Percentiles rank a stretch among this genome's conserved stretches.
Conservation (phyloP, 2,329 filamentous ascomycete genomes). For the Rhinocladiella similis region DNA sequence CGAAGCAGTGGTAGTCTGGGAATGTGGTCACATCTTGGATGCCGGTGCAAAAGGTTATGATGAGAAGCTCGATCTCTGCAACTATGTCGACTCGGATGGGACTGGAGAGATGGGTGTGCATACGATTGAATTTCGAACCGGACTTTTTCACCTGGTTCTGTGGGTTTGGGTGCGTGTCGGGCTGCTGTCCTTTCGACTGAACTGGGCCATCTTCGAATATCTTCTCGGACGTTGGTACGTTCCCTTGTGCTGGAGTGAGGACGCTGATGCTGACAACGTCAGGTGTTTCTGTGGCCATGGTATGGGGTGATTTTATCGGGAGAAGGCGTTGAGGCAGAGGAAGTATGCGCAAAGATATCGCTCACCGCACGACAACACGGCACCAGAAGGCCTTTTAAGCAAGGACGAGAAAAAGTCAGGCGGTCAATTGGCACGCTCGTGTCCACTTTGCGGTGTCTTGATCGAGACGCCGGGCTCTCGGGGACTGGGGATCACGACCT, state of each 20-base stretch:
- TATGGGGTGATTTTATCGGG: neutral
- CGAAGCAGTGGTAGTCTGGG: conserved; percentile 63
- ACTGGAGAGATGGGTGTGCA: conserved; percentile 17
- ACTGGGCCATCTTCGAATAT: neutral
- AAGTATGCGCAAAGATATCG: no score
- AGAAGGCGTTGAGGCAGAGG: no score
- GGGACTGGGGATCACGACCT: no score
- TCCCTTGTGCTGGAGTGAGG: neutral
- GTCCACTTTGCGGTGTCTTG: no score
- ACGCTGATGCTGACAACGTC: neutral
- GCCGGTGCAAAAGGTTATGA: conserved; percentile 41
- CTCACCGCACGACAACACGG: no score
- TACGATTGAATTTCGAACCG: neutral
- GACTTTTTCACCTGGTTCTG: neutral
- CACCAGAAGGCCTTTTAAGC: no score
- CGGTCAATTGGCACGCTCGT: no score
- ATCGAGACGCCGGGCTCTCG: no score
- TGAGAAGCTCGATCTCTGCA: conserved; percentile 38
- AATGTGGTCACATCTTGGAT: conserved; percentile 60
- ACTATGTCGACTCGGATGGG: conserved; percentile 18
- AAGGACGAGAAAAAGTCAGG: no score
- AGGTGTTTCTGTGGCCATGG: neutral
- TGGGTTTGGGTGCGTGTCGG: neutral
- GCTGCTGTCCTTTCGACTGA: neutral
- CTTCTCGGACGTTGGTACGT: neutral